Evolutionary conservation across 805 yeast species (phyloP).

Genomic region (Teunomyces stri): DNA sequence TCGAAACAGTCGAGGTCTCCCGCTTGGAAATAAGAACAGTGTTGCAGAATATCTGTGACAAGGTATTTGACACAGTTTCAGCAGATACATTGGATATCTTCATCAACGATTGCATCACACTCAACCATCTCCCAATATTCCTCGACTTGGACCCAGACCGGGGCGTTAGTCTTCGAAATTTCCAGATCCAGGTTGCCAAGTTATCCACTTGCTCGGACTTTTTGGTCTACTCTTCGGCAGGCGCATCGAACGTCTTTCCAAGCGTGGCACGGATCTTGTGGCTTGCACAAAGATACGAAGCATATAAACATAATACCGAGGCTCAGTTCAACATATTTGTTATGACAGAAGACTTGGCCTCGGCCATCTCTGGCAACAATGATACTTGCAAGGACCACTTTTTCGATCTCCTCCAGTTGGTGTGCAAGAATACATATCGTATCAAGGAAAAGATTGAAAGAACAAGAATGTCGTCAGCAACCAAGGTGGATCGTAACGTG

Average conservation of each 20-base stretch:
- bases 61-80: conserved; percentile 13
- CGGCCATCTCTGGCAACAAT: conserved; percentile 10
- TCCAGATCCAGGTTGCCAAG: conserved; percentile 83
- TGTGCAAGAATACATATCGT: conserved; percentile 67
- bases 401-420: conserved; percentile 5
- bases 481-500: conserved; percentile 51
- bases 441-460: conserved; percentile 81
- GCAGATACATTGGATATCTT: conserved; percentile 19
- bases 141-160: conserved; percentile 61
- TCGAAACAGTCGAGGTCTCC: conserved; percentile 47
- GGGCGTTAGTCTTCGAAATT: conserved; percentile 78
- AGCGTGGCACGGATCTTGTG: conserved; percentile 33
- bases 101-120: conserved; percentile 43
- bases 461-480: conserved; percentile 77
- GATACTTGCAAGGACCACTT: conserved; percentile 9
- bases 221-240: conserved; percentile 52
- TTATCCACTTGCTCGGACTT: conserved; percentile 72
- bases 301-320: conserved; percentile 4
- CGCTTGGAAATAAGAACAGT: conserved; percentile 27
- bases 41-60: conserved; percentile 18
- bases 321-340: conserved; percentile 21
- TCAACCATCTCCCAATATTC: conserved; percentile 51
- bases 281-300: conserved; percentile 35
- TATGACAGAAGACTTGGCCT: conserved; percentile 9
- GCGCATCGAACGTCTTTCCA: conserved; percentile 10